Conservation (phyloP, 441 rosid species). For the Erodium texanum region DNA sequence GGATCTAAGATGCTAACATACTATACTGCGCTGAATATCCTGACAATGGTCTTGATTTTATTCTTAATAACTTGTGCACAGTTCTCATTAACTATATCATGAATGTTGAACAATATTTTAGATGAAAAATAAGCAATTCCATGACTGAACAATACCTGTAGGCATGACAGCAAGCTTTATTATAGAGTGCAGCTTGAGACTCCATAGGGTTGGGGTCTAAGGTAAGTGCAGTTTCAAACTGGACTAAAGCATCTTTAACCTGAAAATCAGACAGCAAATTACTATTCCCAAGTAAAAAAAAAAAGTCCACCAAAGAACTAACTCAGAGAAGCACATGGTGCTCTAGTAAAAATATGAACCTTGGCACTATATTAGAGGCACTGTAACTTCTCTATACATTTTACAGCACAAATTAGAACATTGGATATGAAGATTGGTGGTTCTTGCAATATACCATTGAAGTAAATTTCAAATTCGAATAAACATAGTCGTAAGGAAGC, state of each 20-base stretch:
- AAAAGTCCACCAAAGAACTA: background rate
- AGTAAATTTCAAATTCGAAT: background rate
- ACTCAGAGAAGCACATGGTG: background rate
- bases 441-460: background rate
- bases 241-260: conserved; percentile 81
- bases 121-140: background rate
- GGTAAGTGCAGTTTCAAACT: conserved; percentile 72
- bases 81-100: background rate
- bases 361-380: background rate
- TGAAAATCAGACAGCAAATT: conserved; percentile 20
- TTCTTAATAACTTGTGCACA: background rate
- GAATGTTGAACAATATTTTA: background rate
- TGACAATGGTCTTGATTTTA: background rate
- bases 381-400: background rate
- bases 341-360: background rate
- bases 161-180: conserved; percentile 93
- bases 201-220: conserved; percentile 63
- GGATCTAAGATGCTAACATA: background rate
- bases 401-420: background rate
- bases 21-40: background rate
- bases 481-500: background rate
- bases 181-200: conserved; percentile 87
- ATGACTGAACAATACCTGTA: conserved; percentile 38
- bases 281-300: background rate
- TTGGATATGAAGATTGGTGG: background rate